These are phyloP conservation scores for Bruguiera gymnorhiza DNA, from an alignment of 345 rosid genomes.

Conservation along the genomic window DNA sequence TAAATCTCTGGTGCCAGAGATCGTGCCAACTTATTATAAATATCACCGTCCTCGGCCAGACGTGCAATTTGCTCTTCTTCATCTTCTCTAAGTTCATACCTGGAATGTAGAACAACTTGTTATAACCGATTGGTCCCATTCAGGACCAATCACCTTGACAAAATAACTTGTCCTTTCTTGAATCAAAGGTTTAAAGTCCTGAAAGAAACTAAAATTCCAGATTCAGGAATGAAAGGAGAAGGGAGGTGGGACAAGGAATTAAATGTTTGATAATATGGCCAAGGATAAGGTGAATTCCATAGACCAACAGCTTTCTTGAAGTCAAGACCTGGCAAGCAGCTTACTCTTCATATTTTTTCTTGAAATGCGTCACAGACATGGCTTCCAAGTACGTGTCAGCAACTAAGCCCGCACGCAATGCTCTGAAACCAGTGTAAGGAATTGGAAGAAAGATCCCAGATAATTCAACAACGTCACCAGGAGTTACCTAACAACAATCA, in stretches of 20 bases:
- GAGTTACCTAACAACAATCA: constrained; percentile 58
- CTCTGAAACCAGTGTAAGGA: constrained; percentile 91
- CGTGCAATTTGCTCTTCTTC: constrained; percentile 86
- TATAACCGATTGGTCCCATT: constrained; percentile 8
- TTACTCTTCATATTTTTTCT: constrained; percentile 98
- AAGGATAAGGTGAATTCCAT: background rate
- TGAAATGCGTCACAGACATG: constrained; percentile 84
- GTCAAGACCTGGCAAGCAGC: constrained; percentile 20
- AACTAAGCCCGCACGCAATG: constrained; percentile 96
- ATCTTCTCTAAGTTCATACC: constrained; percentile 78
- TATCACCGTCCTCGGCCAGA: constrained; percentile 96
- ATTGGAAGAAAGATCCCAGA: constrained; percentile 98
- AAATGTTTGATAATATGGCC: background rate
- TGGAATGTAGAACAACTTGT: constrained; percentile 28
- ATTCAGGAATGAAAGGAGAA: background rate
- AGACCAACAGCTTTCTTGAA: background rate
- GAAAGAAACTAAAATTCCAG: background rate
- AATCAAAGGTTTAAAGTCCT: background rate
- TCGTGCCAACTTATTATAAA: constrained; percentile 82
- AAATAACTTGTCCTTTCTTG: too few species aligned
- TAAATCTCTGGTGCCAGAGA: constrained; percentile 97
- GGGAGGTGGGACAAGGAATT: background rate
- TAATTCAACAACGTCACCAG: constrained; percentile 95
- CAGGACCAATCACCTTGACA: background rate
- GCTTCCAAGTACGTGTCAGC: constrained; percentile 95